Evolutionary conservation across 2,329 filamentous ascomycete species (phyloP).

Genomic region (Camillea tinctor): DNA sequence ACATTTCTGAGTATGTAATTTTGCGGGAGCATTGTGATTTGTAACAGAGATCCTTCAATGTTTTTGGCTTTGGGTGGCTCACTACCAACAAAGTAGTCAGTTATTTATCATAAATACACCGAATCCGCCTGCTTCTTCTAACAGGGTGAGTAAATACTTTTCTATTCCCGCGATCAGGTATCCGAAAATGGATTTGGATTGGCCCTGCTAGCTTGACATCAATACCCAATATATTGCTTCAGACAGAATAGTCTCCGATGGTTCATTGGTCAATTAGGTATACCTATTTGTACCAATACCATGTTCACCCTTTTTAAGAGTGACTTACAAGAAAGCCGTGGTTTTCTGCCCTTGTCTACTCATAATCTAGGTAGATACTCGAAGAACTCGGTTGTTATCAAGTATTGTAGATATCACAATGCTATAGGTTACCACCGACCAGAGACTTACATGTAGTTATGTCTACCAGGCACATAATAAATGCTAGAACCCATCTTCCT

Average conservation of each 20-base stretch:
- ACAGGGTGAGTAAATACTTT: background rate
- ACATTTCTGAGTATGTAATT: background rate
- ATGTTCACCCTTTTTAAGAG: background rate
- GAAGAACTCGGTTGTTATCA: background rate
- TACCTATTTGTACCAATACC: no score
- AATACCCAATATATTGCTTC: no score
- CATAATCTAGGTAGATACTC: no score
- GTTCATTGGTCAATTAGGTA: no score
- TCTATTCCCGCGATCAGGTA: no score
- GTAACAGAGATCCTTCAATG: background rate
- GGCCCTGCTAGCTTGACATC: no score
- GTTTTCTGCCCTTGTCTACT: no score
- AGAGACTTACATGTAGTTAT: no score
- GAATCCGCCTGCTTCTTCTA: background rate
- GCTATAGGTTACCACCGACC: no score
- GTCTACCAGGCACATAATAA: background rate
- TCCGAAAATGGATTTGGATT: no score
- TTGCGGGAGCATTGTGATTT: background rate
- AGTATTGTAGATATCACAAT: background rate
- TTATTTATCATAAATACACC: background rate
- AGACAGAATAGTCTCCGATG: no score
- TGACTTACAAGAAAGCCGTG: no score
- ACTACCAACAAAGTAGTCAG: background rate
- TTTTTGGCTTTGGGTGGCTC: background rate
- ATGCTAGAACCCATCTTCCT: background rate